A percentile compares a stretch with the other conserved stretches of the same genome.
Evolutionary conservation across 306 rosid species (phyloP).

Genomic region (Corylus heterophylla): DNA sequence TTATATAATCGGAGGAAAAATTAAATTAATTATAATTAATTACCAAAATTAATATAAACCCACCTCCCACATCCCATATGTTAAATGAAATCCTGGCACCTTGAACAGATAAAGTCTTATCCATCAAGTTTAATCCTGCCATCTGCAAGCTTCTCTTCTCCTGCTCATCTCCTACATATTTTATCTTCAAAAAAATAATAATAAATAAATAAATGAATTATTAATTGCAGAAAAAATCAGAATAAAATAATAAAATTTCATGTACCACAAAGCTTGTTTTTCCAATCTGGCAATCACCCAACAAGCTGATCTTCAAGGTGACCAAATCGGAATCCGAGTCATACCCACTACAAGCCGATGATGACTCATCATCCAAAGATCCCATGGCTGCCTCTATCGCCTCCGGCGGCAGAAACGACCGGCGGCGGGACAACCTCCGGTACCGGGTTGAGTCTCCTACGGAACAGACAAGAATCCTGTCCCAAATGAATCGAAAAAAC

Average conservation of each 20-base stretch:
- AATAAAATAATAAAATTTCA: not conserved
- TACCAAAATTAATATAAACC: conserved; percentile 5
- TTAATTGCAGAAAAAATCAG: not conserved
- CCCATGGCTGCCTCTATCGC: not conserved
- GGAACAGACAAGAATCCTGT: conserved; percentile 69
- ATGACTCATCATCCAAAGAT: conserved; percentile 18
- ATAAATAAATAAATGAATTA: not conserved
- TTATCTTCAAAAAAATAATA: conserved; percentile 45
- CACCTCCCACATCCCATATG: conserved; percentile 96
- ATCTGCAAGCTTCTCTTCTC: conserved; percentile 65
- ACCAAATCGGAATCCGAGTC: conserved; percentile 84
- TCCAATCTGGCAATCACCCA: conserved; percentile 95
- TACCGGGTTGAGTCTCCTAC: conserved; percentile 42
- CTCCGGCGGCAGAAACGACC: conserved; percentile 9
- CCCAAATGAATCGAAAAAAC: conserved; percentile 75
- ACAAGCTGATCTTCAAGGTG: conserved; percentile 71
- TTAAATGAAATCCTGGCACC: conserved; percentile 79
- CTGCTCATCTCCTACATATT: conserved; percentile 87
- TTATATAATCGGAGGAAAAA: not conserved
- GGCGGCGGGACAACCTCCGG: conserved; percentile 44
- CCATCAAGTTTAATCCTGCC: conserved; percentile 88
- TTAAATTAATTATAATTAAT: not conserved
- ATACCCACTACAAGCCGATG: conserved; percentile 24
- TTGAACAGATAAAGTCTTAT: conserved; percentile 66
- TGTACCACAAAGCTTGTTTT: conserved; percentile 86